Conservation (phyloP, 768 basidiomycete genomes). For the Floccularia luteovirens region DNA sequence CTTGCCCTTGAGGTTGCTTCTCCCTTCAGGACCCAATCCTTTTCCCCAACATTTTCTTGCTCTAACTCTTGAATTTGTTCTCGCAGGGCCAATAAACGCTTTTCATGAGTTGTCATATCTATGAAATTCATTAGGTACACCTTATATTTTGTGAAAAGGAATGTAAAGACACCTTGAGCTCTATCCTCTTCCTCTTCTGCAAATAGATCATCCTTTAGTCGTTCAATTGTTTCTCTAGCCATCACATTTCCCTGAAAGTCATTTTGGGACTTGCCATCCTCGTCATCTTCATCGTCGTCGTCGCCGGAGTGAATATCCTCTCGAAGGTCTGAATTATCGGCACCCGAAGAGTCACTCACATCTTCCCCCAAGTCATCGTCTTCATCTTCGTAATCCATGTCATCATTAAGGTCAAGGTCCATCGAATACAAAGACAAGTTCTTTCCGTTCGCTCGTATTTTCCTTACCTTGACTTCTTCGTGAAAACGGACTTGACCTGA, state of each 20-base stretch:
- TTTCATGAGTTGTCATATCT: constrained; percentile 76
- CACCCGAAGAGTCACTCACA: neutral
- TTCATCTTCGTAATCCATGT: constrained; percentile 19
- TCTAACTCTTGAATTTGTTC: constrained; percentile 81
- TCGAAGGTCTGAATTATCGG: neutral
- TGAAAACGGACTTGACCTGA: constrained; percentile 66
- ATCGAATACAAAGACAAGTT: constrained; percentile 43
- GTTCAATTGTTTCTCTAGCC: constrained; percentile 54
- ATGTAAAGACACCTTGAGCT: constrained; percentile 11
- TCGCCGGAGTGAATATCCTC: constrained; percentile 4
- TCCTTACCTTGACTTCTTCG: constrained; percentile 75
- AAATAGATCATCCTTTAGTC: constrained; percentile 74
- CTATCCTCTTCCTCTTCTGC: constrained; percentile 58
- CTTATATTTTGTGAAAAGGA: constrained; percentile 6
- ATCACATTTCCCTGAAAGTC: constrained; percentile 18
- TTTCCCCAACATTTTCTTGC: constrained; percentile 77
- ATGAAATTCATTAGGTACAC: constrained; percentile 5
- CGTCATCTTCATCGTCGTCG: constrained; percentile 17
- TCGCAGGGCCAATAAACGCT: constrained; percentile 62
- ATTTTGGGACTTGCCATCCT: constrained; percentile 25
- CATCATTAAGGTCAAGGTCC: constrained; percentile 27
- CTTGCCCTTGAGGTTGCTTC: constrained; percentile 78
- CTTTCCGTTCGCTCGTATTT: constrained; percentile 68
- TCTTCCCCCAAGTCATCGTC: constrained; percentile 13
- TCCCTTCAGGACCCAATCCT: constrained; percentile 91